phyloP scores from a whole-genome alignment of 176 grass and related monocot species.

The Phragmites australis region DNA sequence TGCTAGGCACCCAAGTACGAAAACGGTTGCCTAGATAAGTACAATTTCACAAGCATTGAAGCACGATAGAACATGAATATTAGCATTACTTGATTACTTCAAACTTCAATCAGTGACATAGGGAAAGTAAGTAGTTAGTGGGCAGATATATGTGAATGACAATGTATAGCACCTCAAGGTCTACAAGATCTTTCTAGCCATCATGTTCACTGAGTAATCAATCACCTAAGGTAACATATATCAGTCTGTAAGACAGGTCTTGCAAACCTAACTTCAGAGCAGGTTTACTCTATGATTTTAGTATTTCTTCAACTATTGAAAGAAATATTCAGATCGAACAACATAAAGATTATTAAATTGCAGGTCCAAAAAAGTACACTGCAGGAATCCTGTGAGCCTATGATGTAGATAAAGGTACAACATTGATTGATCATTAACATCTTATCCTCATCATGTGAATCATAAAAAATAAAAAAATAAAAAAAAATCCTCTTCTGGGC shows the following conservation, averaged over 20 bases:
- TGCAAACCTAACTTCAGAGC: no score
- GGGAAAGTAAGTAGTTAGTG: background rate
- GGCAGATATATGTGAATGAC: background rate
- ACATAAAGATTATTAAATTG: no score
- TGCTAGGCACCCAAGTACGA: slow-evolving; percentile 18
- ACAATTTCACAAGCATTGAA: background rate
- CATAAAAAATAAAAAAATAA: background rate
- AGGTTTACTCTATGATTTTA: no score
- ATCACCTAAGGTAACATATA: background rate
- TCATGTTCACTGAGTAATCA: background rate
- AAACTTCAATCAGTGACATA: background rate
- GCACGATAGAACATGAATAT: background rate
- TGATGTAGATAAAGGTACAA: background rate
- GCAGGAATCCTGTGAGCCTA: no score
- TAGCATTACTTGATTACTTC: slow-evolving; percentile 5
- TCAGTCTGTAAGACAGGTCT: no score
- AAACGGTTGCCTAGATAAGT: background rate
- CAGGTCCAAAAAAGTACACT: no score
- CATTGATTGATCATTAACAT: background rate
- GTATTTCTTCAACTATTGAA: no score
- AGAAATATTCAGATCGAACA: no score
- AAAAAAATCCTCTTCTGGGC: background rate
- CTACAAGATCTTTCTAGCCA: background rate
- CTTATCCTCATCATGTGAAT: background rate
- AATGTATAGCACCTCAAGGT: background rate